Evolutionary conservation across 805 yeast genomes (phyloP), one percentile per base, ranked within the genome.

Genomic region (Saccharomyces eubayanus): DNA sequence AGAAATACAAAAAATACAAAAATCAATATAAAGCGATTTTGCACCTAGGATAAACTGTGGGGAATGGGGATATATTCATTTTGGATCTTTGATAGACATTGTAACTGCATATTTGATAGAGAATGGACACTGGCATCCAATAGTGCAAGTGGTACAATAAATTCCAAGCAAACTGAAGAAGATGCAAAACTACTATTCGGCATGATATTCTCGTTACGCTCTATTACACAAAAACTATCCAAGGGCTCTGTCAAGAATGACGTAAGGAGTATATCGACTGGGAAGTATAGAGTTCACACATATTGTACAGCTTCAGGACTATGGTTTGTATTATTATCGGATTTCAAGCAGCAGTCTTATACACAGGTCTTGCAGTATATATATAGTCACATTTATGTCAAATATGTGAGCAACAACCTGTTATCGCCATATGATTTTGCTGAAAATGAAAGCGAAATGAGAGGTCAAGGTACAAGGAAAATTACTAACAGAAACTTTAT

Each of bases 1-100:
- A 46, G n/a, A 36, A 36, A 36, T 36, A 36, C 43, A 2, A 36
- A 36, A n/a, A 5, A 16, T 36, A 9, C 9, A 30, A 45, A 45
- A 40, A n/a, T 6, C 16, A 28, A 11, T 16, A 40, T 10, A 11
- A 48, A 48, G 10, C 14, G 27, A 31, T 49, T 21, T 21, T 27
- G 46, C 46, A 24, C 3, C 16, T 31, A 21, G 16, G 6, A 16
- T 30, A 31, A 16, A 29, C 28, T 6, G 43, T 36, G 24, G 43
- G 24, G 24, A 3, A 61, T 63, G 87, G 80, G 87, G 43, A 82
- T 90, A 48, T 84, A 85, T 72, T 87, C 96, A 10, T 86, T 91
- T 65, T 88, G 90, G 87, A 81, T 92, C 53, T 92, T 86, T 66
- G 97, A 92, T 68, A 79, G 94, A 66, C 97, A 92, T 71, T 88